Conservation (phyloP, 2,329 filamentous ascomycete species). For the Verruconis gallopava region DNA sequence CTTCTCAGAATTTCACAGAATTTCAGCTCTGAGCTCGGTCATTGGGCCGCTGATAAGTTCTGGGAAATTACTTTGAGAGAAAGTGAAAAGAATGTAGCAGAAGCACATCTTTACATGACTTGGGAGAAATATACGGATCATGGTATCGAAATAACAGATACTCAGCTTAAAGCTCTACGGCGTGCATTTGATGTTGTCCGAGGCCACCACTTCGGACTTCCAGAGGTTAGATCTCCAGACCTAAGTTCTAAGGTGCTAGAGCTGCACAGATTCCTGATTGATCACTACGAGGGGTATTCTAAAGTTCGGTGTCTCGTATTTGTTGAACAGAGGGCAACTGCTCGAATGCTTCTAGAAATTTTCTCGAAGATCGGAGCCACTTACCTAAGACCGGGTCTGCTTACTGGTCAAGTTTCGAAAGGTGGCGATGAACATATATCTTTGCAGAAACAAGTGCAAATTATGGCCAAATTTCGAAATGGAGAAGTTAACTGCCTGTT, state of each 20-base stretch:
- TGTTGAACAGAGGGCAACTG: conserved; percentile 66
- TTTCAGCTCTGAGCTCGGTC: conserved; percentile 55
- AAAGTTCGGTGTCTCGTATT: conserved; percentile 74
- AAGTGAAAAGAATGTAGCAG: conserved; percentile 46
- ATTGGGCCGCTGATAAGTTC: conserved; percentile 73
- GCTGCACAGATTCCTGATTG: conserved; percentile 46
- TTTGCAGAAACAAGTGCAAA: conserved; percentile 60
- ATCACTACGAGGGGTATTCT: conserved; percentile 47
- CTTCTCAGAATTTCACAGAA: conserved; percentile 46
- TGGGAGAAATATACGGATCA: conserved; percentile 15
- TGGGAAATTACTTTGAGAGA: conserved; percentile 61
- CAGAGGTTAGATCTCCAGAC: conserved; percentile 24
- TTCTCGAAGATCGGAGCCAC: conserved; percentile 46
- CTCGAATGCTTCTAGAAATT: conserved; percentile 56
- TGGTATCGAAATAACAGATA: conserved; percentile 32
- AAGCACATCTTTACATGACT: conserved; percentile 38
- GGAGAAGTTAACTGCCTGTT: conserved; percentile 49
- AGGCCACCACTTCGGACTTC: conserved; percentile 34
- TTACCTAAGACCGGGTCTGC: conserved; percentile 45
- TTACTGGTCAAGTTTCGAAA: conserved; percentile 40
- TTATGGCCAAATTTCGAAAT: conserved; percentile 51
- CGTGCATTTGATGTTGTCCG: conserved; percentile 45
- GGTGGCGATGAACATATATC: conserved; percentile 50
- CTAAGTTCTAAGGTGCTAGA: conserved; percentile 62
- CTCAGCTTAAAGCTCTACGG: conserved; percentile 43